Base-by-base conservation (phyloP, 31 red algal genomes). In the Endocladia muricata region DNA sequence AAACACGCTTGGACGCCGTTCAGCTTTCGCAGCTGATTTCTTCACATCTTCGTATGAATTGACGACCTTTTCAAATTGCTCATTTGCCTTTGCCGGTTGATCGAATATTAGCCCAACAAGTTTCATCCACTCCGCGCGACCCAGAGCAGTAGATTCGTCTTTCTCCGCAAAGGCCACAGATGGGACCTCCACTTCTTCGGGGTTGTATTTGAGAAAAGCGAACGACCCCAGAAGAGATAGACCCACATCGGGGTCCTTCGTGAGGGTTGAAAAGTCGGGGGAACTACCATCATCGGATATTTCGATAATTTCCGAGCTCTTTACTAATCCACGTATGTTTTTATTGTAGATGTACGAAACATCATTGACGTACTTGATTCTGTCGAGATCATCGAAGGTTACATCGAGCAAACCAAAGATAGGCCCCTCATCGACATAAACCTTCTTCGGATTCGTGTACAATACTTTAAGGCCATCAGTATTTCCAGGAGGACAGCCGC, bases 121-220 rank as follows among this genome's bases (percentile, higher is more conserved):
- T 70, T 90, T 90, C 17, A 90, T 68, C 11, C 69, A 82, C 51
- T 90, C 86, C 30, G 86, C 86, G 19, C 68, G 65, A 34, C 55
- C 77, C 21, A 90, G 69, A 11, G 86, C 77, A 2, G 60, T 64
- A 1, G 43, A 19, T 58, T 81, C 77, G 8, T 57, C 37, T 1
- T 33, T 1, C 38, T 81, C 77, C 37, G 61, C 39, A 38, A 69
- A 36, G 34, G 44, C 40, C 4, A 81, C 21, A 34, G 40, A 67
- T n/a, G 77, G 77, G n/a, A 11, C 32, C 2, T 23, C 15, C 32
- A 26, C 37, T 1, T 17, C 6, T 8, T 52, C 63, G 7, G 2
- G 4, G 25, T 11, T 36, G 0, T 35, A 6, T 36, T 32, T 32
- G 2, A 55, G 32, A 33, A 68, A 55, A 3, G 49, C 35, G 26